Base-by-base conservation (phyloP, 2,329 filamentous ascomycete species). In the Keithomyces neogunnii region DNA sequence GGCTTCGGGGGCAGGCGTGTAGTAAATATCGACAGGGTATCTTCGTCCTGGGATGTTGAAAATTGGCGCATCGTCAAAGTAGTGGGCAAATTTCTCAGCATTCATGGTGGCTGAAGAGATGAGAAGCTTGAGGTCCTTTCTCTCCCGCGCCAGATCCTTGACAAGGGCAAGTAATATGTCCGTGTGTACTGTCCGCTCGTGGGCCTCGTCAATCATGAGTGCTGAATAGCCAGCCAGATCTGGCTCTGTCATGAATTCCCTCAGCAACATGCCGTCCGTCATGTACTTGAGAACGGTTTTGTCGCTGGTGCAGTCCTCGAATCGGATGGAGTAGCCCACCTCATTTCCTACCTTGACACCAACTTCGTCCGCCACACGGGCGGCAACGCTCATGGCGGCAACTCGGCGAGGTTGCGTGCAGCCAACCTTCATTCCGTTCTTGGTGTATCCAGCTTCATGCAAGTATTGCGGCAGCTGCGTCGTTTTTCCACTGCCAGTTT, bases 91-190 rank as follows among this genome's bases (percentile, higher is more conserved):
- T 62, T 95, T 95, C 61, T 90, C 82, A 0, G 92, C 91, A 63
- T 97, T 90, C 76, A 97, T 89, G 0, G 93, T 97, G 0, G 93
- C 93, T 0, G 89, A 96, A 3, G 89, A 93, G 51, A 99, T 96
- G 33, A 99, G 75, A 0, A 99, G 72, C 66, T 92, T 95, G 49
- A 99, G 70, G 55, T 97, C 92, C 3, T 86, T 88, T 42, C 93
- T 75, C 49, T 88, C 87, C 54, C 87, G 78, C 0, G 88, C 85
- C 55, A 97, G 78, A 70, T 97, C 92, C 63, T 96, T 96, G 52
- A 96, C 77, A 35, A 99, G 70, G 9, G 88, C 89, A 53, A 96
- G 80, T 6, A 96, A 70, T 51, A 99, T 91, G 67, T 99, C 93
- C 0, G 92, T 96, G 49, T 89, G 84, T 1, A 97, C 79, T 0